These are phyloP conservation scores for Russula lepida DNA, from an alignment of 768 basidiomycete species.

Conservation along the genomic window DNA sequence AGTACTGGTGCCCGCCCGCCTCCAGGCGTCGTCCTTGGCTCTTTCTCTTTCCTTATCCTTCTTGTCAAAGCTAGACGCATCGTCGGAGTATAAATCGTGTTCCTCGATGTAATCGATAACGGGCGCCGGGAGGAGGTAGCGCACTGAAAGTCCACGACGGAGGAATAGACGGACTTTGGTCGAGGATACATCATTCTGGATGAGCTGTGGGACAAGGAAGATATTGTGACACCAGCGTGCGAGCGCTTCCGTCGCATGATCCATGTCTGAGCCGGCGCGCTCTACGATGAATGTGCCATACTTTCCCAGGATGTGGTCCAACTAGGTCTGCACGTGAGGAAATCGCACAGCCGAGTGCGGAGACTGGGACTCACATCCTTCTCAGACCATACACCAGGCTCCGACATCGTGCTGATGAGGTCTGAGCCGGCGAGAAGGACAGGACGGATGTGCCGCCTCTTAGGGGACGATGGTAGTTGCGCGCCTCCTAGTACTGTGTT, in stretches of 20 bases:
- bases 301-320: slow-evolving; percentile 91
- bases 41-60: slow-evolving; percentile 31
- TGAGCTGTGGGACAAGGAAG: slow-evolving; percentile 85
- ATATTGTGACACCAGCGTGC: slow-evolving; percentile 24
- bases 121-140: slow-evolving; percentile 83
- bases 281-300: slow-evolving; percentile 96
- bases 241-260: slow-evolving; percentile 20
- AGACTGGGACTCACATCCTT: slow-evolving; percentile 62
- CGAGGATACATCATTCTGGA: slow-evolving; percentile 95
- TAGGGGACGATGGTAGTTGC: slow-evolving; percentile 59
- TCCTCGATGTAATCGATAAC: slow-evolving; percentile 95
- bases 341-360: slow-evolving; percentile 7
- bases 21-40: neutral
- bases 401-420: slow-evolving; percentile 94
- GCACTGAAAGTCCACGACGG: slow-evolving; percentile 69
- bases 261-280: slow-evolving; percentile 69
- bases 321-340: slow-evolving; percentile 36
- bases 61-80: slow-evolving; percentile 32
- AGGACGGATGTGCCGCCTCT: slow-evolving; percentile 67
- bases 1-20: slow-evolving; percentile 4
- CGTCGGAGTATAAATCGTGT: slow-evolving; percentile 68
- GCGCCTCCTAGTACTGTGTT: slow-evolving; percentile 81
- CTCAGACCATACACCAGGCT: slow-evolving; percentile 96
- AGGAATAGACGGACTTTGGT: slow-evolving; percentile 85
- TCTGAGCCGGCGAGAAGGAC: slow-evolving; percentile 98